Evolutionary conservation across 345 rosid species (phyloP), one percentile per base, ranked within the genome.

Genomic region (Hibiscus trionum): DNA sequence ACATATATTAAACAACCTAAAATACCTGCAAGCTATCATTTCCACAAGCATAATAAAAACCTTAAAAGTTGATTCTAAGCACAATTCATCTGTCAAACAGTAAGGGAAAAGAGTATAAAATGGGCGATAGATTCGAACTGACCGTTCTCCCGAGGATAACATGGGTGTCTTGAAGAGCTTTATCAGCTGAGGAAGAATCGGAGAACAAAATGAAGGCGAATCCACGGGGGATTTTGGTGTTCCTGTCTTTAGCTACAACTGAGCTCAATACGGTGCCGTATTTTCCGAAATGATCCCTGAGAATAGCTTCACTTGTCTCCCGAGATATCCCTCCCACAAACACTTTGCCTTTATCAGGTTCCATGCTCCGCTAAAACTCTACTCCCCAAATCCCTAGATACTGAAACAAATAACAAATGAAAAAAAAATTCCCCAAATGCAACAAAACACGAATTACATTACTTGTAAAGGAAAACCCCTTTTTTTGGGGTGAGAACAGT

Each of bases 121-220:
- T 10, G 46, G 71, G 21, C 47, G 57, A 46, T 15, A 53, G 46
- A 74, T 12, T 1, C 35, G 35, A 77, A 84, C 96, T 81, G 55
- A 93, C 97, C 83, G 81, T 69, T 79, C 88, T 87, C 60, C 96
- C 98, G 2, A 78, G 82, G n/a, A 93, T 87, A 49, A 81, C 70
- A 73, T 91, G 98, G 66, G 78, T 72, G 17, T 78, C 90, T 62
- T 68, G 65, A 59, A 91, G 89, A 17, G 97, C 97, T 42, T 75
- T 80, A 21, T 74, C 85, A 16, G 85, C 94, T 12, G 81, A 80
- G 56, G 69, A 72, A 46, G 82, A 72, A 70, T 88, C 86, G 6
- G 84, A 80, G 72, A 90, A 88, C 73, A 80, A 80, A 73, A 93
- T 91, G 78, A 91, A 93, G 2, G 87, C 98, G 5, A 58, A 58